These are phyloP conservation scores for Rhododendron vialii DNA, from an alignment of 148 eudicot species.

Conservation along the genomic window DNA sequence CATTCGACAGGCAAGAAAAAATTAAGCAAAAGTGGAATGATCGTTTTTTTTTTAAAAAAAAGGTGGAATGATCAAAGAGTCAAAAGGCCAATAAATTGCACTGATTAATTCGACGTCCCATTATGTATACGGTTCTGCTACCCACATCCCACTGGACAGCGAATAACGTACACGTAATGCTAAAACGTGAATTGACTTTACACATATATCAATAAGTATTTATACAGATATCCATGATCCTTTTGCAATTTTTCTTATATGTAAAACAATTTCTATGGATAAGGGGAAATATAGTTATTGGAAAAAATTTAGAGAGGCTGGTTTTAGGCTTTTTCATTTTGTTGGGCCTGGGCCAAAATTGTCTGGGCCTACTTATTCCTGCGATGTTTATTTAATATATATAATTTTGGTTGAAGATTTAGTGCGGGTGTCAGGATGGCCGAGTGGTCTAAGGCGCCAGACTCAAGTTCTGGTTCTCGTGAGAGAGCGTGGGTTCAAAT, in stretches of 20 bases:
- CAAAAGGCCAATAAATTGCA: neutral
- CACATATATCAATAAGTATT: neutral
- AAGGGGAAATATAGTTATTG: neutral
- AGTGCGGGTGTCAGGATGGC: neutral
- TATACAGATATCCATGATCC: neutral
- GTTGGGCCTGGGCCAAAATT: neutral
- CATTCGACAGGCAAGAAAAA: neutral
- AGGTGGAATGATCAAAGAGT: neutral
- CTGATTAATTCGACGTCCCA: neutral
- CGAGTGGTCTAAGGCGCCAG: conserved; percentile 14
- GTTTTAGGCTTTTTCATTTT: neutral
- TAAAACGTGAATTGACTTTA: neutral
- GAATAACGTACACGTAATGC: neutral
- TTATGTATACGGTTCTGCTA: neutral
- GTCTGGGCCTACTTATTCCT: neutral
- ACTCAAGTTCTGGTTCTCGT: conserved; percentile 16
- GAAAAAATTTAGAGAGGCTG: neutral
- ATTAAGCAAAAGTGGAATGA: neutral
- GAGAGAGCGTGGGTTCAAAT: conserved; percentile 18
- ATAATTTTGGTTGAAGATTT: accelerated
- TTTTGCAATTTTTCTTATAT: neutral
- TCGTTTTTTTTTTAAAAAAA: no score
- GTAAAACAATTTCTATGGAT: neutral
- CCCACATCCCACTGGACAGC: neutral
- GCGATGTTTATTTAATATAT: neutral